Percentiles rank a stretch among this genome's conserved stretches.
phyloP scores from a whole-genome alignment of 2,329 filamentous ascomycete species.

The Tetracladium maxilliforme region DNA sequence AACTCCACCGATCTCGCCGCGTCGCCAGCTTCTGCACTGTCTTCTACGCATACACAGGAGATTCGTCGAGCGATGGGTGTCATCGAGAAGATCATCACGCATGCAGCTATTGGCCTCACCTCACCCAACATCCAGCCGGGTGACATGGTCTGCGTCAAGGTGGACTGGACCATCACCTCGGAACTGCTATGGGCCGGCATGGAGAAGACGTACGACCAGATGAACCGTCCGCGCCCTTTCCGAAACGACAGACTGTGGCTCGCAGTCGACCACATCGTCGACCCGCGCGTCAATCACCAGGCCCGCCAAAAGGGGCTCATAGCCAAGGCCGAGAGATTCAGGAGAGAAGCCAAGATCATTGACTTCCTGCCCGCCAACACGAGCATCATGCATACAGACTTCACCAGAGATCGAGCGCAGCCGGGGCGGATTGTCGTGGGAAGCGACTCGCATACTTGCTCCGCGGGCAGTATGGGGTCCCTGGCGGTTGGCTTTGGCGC shows the following conservation, averaged over 20 bases:
- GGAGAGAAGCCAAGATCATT: conserved; percentile 25
- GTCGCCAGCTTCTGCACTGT: conserved; percentile 3
- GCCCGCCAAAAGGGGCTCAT: conserved; percentile 21
- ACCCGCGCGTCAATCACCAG: conserved; percentile 22
- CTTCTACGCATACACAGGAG: conserved; percentile 5
- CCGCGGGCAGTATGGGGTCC: conserved; percentile 21
- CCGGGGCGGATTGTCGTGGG: conserved; percentile 27
- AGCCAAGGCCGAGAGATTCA: conserved; percentile 18
- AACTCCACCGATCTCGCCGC: conserved; percentile 11
- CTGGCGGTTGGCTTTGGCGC: conserved; percentile 28
- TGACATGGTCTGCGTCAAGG: conserved; percentile 22
- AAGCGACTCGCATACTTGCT: conserved; percentile 30
- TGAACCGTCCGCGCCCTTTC: conserved; percentile 25
- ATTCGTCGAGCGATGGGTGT: conserved; percentile 21
- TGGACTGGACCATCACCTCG: conserved; percentile 30
- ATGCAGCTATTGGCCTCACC: conserved; percentile 20
- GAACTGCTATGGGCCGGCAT: conserved; percentile 27
- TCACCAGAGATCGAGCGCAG: conserved; percentile 24
- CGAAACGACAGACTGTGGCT: conserved; percentile 35
- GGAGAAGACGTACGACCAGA: conserved; percentile 20
- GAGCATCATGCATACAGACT: conserved; percentile 32
- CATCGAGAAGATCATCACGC: conserved; percentile 27
- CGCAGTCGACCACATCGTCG: conserved; percentile 30
- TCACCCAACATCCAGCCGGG: conserved; percentile 20
- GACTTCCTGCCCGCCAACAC: conserved; percentile 19